A percentile compares a stretch with the other conserved stretches of the same genome.
phyloP scores from a whole-genome alignment of 805 yeast species.

The Candida loeiensis region DNA sequence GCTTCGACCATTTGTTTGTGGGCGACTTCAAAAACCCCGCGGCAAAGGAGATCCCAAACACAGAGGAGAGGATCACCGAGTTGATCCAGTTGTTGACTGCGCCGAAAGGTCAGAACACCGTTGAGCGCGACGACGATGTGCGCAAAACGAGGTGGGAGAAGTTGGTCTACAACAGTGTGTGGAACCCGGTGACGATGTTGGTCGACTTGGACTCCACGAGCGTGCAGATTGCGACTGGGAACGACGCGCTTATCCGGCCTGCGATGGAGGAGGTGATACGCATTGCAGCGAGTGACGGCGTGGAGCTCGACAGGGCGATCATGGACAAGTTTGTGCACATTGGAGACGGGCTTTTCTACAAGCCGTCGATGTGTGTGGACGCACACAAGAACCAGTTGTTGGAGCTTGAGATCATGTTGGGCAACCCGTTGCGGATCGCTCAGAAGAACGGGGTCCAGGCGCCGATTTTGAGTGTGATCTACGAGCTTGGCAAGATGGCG shows the following conservation, averaged over 20 bases:
- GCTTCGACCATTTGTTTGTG: slow-evolving; percentile 16
- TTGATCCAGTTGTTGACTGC: slow-evolving; percentile 29
- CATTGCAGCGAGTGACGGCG: slow-evolving; percentile 69
- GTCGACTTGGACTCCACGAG: slow-evolving; percentile 33
- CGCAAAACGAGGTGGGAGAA: slow-evolving; percentile 38
- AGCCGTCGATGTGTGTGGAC: slow-evolving; percentile 42
- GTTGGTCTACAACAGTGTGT: slow-evolving; percentile 33
- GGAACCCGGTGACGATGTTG: slow-evolving; percentile 35
- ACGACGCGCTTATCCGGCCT: slow-evolving; percentile 38
- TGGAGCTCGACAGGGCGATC: slow-evolving; percentile 46
- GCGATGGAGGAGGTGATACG: slow-evolving; percentile 65
- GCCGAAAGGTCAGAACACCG: slow-evolving; percentile 21
- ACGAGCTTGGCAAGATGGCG: slow-evolving; percentile 54
- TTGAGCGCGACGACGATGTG: slow-evolving; percentile 27
- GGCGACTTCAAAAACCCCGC: slow-evolving; percentile 16
- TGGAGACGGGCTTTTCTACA: slow-evolving; percentile 40
- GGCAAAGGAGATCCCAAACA: slow-evolving; percentile 6
- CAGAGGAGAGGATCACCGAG: slow-evolving; percentile 15
- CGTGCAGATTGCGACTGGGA: slow-evolving; percentile 33
- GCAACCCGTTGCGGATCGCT: slow-evolving; percentile 40
- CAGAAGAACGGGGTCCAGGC: slow-evolving; percentile 39
- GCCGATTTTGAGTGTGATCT: slow-evolving; percentile 58
- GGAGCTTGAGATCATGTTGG: slow-evolving; percentile 40
- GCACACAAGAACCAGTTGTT: slow-evolving; percentile 33
- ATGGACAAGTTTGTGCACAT: slow-evolving; percentile 51